Evolutionary conservation across 352 stramenopile genomes (phyloP).

Genomic region (Pythium myriotylum): DNA sequence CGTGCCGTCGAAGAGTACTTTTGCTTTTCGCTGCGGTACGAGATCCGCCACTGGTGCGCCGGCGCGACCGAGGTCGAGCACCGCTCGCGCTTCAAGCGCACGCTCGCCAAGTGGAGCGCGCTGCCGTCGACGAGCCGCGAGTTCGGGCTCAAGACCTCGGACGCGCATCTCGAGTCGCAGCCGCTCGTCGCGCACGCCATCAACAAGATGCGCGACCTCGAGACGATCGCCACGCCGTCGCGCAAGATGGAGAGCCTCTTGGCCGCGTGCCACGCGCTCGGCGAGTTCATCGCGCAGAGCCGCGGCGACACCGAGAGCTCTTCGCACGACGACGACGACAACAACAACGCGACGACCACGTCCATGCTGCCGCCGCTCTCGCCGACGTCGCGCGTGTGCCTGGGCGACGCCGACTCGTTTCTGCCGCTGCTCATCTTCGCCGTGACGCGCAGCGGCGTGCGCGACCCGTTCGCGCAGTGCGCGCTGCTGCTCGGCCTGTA

Average conservation of each 20-base stretch:
- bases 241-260: slow-evolving; percentile 37
- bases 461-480: slow-evolving; percentile 27
- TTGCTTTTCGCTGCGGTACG: slow-evolving; percentile 26
- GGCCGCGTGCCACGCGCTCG: slow-evolving; percentile 33
- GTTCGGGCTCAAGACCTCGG: slow-evolving; percentile 11
- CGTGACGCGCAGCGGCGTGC: slow-evolving; percentile 31
- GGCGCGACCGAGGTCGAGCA: not conserved
- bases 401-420: slow-evolving; percentile 39
- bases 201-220: slow-evolving; percentile 26
- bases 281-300: slow-evolving; percentile 25
- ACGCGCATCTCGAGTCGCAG: slow-evolving; percentile 1
- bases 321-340: not conserved
- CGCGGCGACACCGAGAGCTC: slow-evolving; percentile 1
- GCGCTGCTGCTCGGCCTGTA: slow-evolving; percentile 33
- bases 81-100: slow-evolving; percentile 11
- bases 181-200: slow-evolving; percentile 22
- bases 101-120: slow-evolving; percentile 22
- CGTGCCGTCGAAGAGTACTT: slow-evolving; percentile 34
- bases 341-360: too few relatives aligned
- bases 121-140: slow-evolving; percentile 22
- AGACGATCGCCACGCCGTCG: slow-evolving; percentile 22
- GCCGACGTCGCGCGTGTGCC: slow-evolving; percentile 23
- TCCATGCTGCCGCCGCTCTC: slow-evolving; percentile 3
- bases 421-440: slow-evolving; percentile 47
- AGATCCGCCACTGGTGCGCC: slow-evolving; percentile 26